Conservation (phyloP, 2,329 filamentous ascomycete genomes). For the Alternaria sp. region DNA sequence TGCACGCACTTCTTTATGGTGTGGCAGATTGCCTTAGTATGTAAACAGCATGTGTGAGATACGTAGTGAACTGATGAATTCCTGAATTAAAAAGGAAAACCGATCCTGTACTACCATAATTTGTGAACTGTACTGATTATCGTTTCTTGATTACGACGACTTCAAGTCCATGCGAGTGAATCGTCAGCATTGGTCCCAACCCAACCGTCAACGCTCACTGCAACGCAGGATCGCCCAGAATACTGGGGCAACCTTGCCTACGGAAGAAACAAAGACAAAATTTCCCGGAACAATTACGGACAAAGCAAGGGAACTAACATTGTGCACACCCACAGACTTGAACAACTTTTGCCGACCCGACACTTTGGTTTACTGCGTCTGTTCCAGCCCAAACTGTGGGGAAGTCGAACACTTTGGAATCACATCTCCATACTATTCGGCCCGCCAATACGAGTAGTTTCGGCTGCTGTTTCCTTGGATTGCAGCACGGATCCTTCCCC, state of each 20-base stretch:
- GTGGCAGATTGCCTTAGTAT: constrained; percentile 12
- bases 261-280: constrained; percentile 5
- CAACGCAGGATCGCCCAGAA: background rate
- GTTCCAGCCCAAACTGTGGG: background rate
- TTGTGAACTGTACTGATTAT: background rate
- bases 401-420: background rate
- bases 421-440: constrained; percentile 7
- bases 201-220: background rate
- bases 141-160: background rate
- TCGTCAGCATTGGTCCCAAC: background rate
- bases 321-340: constrained; percentile 3
- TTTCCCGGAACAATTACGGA: constrained; percentile 1
- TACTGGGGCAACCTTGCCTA: constrained; percentile 2
- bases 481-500: constrained; percentile 4
- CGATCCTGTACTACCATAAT: background rate
- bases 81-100: background rate
- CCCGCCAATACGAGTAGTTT: constrained; percentile 1
- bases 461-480: constrained; percentile 4
- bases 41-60: constrained; percentile 23
- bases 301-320: constrained; percentile 5
- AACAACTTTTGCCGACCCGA: background rate
- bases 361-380: background rate
- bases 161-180: background rate
- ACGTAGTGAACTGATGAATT: constrained; percentile 30
- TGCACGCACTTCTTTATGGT: constrained; percentile 7